These are phyloP conservation scores for Backusella mclennaniae DNA, from an alignment of 192 early-diverging fungal species.

Conservation along the genomic window DNA sequence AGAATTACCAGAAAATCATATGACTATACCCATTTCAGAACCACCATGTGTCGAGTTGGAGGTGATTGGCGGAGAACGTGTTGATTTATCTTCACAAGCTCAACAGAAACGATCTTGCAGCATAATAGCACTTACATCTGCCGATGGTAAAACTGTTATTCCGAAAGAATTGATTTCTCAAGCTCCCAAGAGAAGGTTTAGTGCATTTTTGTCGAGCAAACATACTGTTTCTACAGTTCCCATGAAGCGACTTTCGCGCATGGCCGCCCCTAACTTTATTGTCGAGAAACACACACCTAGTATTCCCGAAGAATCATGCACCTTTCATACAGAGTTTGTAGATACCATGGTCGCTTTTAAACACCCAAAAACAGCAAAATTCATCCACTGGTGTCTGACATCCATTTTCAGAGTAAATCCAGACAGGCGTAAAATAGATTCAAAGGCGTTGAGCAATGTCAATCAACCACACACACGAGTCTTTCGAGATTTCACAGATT, in stretches of 20 bases:
- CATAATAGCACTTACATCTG: background rate
- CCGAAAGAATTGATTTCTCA: background rate
- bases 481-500: slow-evolving; percentile 1
- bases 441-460: background rate
- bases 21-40: background rate
- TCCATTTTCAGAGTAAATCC: background rate
- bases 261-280: background rate
- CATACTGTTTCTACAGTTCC: background rate
- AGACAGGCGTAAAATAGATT: background rate
- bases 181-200: background rate
- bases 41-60: background rate
- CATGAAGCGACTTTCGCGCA: background rate
- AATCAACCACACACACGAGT: background rate
- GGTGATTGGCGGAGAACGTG: background rate
- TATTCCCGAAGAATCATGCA: background rate
- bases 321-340: background rate
- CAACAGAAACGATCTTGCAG: background rate
- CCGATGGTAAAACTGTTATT: background rate
- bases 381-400: background rate
- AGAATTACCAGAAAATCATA: background rate
- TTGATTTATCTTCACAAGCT: background rate
- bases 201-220: background rate
- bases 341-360: background rate
- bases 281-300: background rate
- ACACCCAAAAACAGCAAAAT: background rate